These are phyloP conservation scores for Exobasidium rhododendri DNA, from an alignment of 1,284 basidiomycete genomes.

Conservation along the genomic window DNA sequence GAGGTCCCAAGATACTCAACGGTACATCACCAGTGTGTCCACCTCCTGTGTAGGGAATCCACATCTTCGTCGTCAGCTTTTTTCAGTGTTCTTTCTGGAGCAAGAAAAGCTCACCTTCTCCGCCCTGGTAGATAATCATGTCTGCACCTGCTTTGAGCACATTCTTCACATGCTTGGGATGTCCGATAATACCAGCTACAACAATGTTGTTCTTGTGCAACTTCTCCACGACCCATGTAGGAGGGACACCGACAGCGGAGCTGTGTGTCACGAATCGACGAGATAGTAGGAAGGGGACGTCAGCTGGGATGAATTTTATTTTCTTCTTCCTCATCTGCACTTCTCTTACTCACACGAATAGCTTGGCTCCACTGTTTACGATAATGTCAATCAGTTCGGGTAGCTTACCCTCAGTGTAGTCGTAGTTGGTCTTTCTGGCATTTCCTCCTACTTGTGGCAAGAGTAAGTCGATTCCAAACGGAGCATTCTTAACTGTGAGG, in stretches of 20 bases:
- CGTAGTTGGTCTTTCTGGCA: slow-evolving; percentile 49
- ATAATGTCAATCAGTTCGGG: slow-evolving; percentile 44
- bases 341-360: slow-evolving; percentile 45
- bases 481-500: slow-evolving; percentile 45
- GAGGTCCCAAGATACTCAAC: slow-evolving; percentile 36
- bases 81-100: background rate
- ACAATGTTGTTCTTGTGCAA: slow-evolving; percentile 39
- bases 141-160: slow-evolving; percentile 43
- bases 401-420: slow-evolving; percentile 43
- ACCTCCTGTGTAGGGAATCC: slow-evolving; percentile 14
- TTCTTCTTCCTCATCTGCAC: slow-evolving; percentile 3
- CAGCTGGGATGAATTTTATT: background rate
- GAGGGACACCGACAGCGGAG: slow-evolving; percentile 47
- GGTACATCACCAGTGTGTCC: slow-evolving; percentile 50
- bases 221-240: slow-evolving; percentile 40
- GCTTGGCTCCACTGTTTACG: slow-evolving; percentile 41
- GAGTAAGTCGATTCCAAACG: slow-evolving; percentile 47
- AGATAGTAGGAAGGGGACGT: background rate
- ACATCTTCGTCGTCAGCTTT: background rate
- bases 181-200: slow-evolving; percentile 66
- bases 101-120: slow-evolving; percentile 25
- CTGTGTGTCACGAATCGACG: slow-evolving; percentile 2
- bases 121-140: slow-evolving; percentile 50
- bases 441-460: slow-evolving; percentile 47
- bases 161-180: slow-evolving; percentile 49